Percentiles rank a stretch among this genome's conserved stretches.
Evolutionary conservation across 2,329 filamentous ascomycete genomes (phyloP).

Genomic region (Sporothrix brasiliensis): DNA sequence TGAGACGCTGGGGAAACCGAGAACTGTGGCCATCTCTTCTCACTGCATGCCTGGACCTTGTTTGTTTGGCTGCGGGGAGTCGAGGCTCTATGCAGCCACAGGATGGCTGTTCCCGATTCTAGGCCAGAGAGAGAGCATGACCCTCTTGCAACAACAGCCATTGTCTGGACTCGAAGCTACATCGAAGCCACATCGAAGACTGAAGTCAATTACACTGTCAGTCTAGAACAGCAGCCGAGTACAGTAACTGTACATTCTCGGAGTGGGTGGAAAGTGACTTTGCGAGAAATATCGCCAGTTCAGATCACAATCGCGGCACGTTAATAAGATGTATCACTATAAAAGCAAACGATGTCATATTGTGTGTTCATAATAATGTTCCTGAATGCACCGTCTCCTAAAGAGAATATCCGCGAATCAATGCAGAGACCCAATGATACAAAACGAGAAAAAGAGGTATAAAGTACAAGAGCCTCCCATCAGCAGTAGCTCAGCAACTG

Average conservation of each 20-base stretch:
- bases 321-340: constrained; percentile 38
- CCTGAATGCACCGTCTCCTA: neutral
- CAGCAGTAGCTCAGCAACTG: constrained; percentile 18
- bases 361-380: neutral
- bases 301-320: neutral
- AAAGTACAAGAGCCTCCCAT: neutral
- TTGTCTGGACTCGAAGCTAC: neutral
- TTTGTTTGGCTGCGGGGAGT: constrained; percentile 56
- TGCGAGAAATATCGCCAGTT: neutral
- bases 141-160: neutral
- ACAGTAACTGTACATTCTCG: neutral
- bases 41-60: constrained; percentile 53
- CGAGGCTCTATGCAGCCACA: constrained; percentile 39
- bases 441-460: neutral
- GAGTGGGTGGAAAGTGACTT: neutral
- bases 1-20: neutral
- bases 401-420: neutral
- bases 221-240: neutral
- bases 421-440: constrained; percentile 5
- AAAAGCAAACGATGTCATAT: constrained; percentile 38
- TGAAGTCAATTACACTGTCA: neutral
- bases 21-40: constrained; percentile 50
- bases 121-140: neutral
- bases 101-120: neutral
- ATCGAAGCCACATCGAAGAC: neutral